Conservation (phyloP, 1,139 yeast genomes). For the Candida albicans region DNA sequence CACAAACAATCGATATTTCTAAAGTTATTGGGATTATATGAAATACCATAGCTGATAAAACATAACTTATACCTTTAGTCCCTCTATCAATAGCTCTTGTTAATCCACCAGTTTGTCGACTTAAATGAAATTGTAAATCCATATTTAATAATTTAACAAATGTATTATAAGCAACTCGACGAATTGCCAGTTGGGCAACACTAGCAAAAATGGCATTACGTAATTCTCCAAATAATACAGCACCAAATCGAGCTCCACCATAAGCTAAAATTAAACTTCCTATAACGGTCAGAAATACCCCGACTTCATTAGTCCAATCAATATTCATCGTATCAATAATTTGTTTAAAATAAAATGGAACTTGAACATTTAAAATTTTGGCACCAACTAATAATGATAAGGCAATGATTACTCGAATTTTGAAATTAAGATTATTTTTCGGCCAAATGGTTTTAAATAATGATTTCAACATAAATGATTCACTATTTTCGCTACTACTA, state of each 20-base stretch:
- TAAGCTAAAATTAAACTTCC: conserved; percentile 82
- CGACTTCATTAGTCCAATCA: conserved; percentile 72
- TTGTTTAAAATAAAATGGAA: conserved; percentile 88
- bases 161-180: conserved; percentile 85
- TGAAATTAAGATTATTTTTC: conserved; percentile 65
- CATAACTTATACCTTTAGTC: conserved; percentile 94
- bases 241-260: conserved; percentile 93
- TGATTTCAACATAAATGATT: conserved; percentile 60
- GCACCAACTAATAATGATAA: conserved; percentile 71
- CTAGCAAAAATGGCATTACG: conserved; percentile 94
- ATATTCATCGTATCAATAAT: conserved; percentile 92
- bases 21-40: conserved; percentile 91
- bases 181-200: conserved; percentile 93
- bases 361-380: conserved; percentile 87
- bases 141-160: conserved; percentile 78
- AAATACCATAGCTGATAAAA: conserved; percentile 92
- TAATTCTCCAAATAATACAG: conserved; percentile 90
- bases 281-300: conserved; percentile 59
- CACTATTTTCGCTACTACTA: conserved; percentile 42
- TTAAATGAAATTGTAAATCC: conserved; percentile 86
- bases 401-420: conserved; percentile 74
- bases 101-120: conserved; percentile 93
- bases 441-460: conserved; percentile 90
- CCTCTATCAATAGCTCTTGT: conserved; percentile 97
- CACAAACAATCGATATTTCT: conserved; percentile 91